These are phyloP conservation scores for Trypanosoma brucei DNA, from an alignment of 208 protist genomes.

Conservation along the genomic window DNA sequence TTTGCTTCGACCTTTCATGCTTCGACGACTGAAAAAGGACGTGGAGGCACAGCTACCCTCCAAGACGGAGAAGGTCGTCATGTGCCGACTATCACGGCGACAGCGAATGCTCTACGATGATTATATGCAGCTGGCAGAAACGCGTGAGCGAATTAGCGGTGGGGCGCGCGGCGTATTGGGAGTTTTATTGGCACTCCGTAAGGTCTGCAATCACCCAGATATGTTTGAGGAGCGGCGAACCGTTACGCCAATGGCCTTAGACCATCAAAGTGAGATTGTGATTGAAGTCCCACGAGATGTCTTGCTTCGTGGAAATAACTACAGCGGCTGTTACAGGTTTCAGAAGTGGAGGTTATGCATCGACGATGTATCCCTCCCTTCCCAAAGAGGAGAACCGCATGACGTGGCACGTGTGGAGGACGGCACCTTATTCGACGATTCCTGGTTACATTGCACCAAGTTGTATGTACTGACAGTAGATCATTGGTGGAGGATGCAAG, in stretches of 20 bases:
- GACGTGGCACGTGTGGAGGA: not conserved
- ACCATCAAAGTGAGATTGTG: slow-evolving; percentile 32
- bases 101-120: slow-evolving; percentile 96
- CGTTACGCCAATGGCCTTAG: slow-evolving; percentile 59
- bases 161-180: slow-evolving; percentile 88
- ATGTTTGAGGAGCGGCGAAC: slow-evolving; percentile 91
- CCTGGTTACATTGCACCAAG: slow-evolving; percentile 15
- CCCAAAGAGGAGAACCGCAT: not conserved
- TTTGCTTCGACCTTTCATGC: slow-evolving; percentile 97
- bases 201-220: slow-evolving; percentile 98
- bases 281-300: slow-evolving; percentile 39
- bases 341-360: slow-evolving; percentile 23
- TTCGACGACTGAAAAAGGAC: slow-evolving; percentile 97
- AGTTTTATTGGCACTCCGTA: slow-evolving; percentile 95
- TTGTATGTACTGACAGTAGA: slow-evolving; percentile 2
- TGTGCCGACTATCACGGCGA: slow-evolving; percentile 90
- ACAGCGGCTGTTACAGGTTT: slow-evolving; percentile 27
- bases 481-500: slow-evolving; percentile 2
- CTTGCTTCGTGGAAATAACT: slow-evolving; percentile 40
- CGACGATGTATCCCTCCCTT: slow-evolving; percentile 17
- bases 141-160: slow-evolving; percentile 50
- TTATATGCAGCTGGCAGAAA: slow-evolving; percentile 92
- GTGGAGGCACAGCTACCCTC: slow-evolving; percentile 95
- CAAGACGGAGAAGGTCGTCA: slow-evolving; percentile 93
- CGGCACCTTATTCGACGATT: slow-evolving; percentile 5